Percentiles rank a stretch among this genome's conserved stretches.
These are phyloP conservation scores for Chiua virens DNA, from an alignment of 768 basidiomycete species.

Conservation along the genomic window DNA sequence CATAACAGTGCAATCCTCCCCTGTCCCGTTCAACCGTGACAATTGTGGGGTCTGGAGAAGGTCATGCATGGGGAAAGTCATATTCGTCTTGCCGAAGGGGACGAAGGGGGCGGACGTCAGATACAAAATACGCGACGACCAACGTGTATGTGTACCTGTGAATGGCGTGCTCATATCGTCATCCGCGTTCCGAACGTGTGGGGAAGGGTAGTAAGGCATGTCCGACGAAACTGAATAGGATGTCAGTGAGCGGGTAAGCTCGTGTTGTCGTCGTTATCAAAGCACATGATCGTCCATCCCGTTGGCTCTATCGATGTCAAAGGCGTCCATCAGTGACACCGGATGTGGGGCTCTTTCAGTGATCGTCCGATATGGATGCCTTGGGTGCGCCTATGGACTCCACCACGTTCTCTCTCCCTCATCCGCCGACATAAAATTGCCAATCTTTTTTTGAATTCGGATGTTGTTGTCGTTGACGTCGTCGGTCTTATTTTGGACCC, in stretches of 20 bases:
- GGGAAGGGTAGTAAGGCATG: neutral
- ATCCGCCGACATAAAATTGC: conserved; percentile 1
- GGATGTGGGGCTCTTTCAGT: neutral
- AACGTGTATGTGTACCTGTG: conserved; percentile 3
- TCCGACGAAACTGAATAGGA: neutral
- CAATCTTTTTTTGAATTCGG: conserved; percentile 3
- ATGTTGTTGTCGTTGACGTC: neutral
- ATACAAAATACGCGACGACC: neutral
- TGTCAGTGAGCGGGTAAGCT: conserved; percentile 1
- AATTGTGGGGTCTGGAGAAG: neutral
- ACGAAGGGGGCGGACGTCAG: no score
- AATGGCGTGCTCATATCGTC: conserved; percentile 1
- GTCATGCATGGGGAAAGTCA: neutral
- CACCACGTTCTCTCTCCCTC: neutral
- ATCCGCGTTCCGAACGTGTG: conserved; percentile 4
- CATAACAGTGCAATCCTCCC: neutral
- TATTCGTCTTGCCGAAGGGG: neutral
- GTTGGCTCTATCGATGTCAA: neutral
- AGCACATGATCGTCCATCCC: no score
- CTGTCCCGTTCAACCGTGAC: neutral
- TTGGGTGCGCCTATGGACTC: neutral
- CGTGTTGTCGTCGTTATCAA: conserved; percentile 17
- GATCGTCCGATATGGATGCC: neutral
- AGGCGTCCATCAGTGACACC: no score
- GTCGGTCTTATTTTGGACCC: neutral